phyloP scores from a whole-genome alignment of 441 rosid species.

The Pelargonium myrrhifolium region DNA sequence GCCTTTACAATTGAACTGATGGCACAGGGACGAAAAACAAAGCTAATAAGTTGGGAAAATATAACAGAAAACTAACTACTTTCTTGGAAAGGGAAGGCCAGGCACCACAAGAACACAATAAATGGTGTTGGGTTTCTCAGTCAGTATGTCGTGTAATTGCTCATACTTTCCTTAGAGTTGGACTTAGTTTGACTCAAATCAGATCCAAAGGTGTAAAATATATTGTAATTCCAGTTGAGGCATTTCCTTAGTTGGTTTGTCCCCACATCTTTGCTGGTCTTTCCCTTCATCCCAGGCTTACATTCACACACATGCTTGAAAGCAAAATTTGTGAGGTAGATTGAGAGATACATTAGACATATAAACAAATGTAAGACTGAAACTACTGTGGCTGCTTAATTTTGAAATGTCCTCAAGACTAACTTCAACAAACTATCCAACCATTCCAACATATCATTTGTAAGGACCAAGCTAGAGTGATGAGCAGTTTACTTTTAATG shows the following conservation, averaged over 20 bases:
- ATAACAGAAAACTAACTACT: not conserved
- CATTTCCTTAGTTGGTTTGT: not conserved
- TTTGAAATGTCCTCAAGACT: not conserved
- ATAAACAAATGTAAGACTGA: not conserved
- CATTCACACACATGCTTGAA: not conserved
- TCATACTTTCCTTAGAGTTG: not conserved
- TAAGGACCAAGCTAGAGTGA: not conserved
- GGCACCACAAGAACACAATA: not conserved
- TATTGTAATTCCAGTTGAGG: not conserved
- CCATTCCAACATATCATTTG: not conserved
- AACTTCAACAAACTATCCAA: not conserved
- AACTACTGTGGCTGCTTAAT: not conserved
- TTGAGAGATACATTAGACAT: too few relatives aligned
- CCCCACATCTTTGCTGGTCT: not conserved
- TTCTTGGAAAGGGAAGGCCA: not conserved
- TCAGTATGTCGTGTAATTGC: not conserved
- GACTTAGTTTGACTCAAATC: not conserved
- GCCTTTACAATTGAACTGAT: not conserved
- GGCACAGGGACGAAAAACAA: not conserved
- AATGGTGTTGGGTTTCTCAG: not conserved
- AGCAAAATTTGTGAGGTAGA: not conserved
- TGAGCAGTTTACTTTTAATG: too few relatives aligned
- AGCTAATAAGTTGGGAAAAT: conserved; percentile 7
- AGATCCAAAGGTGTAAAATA: not conserved
- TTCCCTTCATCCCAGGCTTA: not conserved